Base-by-base conservation (phyloP, 1,284 basidiomycete genomes). In the Pseudozyma thailandica region DNA sequence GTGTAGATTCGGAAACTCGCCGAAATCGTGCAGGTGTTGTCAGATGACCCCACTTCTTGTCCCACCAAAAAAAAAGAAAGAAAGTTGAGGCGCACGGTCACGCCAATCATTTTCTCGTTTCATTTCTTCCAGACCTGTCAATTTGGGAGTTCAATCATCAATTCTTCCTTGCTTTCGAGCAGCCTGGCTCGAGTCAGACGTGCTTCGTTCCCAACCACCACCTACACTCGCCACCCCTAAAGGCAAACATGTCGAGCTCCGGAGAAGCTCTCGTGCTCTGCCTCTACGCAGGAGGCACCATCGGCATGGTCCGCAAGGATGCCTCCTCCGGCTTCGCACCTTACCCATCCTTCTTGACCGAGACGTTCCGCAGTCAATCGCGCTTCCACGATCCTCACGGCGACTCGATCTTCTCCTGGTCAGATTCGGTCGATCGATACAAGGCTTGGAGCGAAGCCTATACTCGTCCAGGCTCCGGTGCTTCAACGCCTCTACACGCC, bases 221-320 rank as follows among this genome's bases (percentile, higher is more conserved):
- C 23, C 5, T 41, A 23, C 15, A 4, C 35, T 25, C 23, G 8
- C n/a, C 5, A 44, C 23, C 15, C n/a, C 13, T 16, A 26, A 8
- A 38, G 13, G 35, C 25, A 31, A 46, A 16, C 27, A 70, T 70
- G 65, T 71, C 68, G 27, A 51, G 47, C 27, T 60, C 68, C 13
- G 56, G 30, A 42, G 76, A 78, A 56, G 47, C 75, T n/a, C 58
- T 88, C 51, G 92, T 94, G 6, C 88, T 94, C 45, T 86, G 93
- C 63, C 89, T 94, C 44, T 93, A 93, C 84, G 88, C 87, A 52
- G 92, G 92, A 48, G 92, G 91, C 27, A 93, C 92, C 0, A 91
- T 93, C 72, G 81, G 81, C 41, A 81, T 80, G 80, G 70, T 78
- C 20, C 60, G 49, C 57, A 68, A 75, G 28, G 87, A 89, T 66